Evolutionary conservation across 2,329 filamentous ascomycete species (phyloP).

Genomic region (Biscogniauxia mediterranea): DNA sequence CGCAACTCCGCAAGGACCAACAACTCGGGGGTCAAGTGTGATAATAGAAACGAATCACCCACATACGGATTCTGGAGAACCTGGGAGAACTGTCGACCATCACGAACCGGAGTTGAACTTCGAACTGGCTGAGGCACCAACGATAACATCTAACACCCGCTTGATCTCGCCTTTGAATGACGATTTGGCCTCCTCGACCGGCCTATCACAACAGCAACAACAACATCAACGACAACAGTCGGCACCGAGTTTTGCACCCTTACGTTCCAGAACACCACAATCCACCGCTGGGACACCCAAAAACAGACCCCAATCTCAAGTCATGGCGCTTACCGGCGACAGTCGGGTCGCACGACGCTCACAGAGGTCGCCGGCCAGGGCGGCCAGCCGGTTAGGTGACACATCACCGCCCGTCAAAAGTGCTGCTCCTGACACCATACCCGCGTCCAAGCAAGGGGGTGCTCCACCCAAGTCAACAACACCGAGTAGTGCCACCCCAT

Average conservation of each 20-base stretch:
- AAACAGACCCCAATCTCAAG: constrained; percentile 25
- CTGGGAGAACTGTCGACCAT: constrained; percentile 13
- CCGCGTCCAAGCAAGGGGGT: constrained; percentile 29
- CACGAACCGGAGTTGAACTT: constrained; percentile 22
- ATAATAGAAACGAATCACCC: constrained; percentile 9
- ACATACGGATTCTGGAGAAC: constrained; percentile 9
- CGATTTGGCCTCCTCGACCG: constrained; percentile 9
- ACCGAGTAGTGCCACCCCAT: constrained; percentile 36
- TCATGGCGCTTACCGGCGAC: constrained; percentile 45
- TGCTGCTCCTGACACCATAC: constrained; percentile 31
- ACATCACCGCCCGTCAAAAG: constrained; percentile 26
- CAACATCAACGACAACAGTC: constrained; percentile 31
- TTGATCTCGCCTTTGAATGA: constrained; percentile 9
- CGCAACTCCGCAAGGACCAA: constrained; percentile 8
- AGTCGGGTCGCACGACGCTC: constrained; percentile 29
- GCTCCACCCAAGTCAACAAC: constrained; percentile 28
- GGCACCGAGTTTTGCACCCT: constrained; percentile 17
- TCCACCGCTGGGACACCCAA: constrained; percentile 16
- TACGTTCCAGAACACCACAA: constrained; percentile 13
- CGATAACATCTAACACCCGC: constrained; percentile 15
- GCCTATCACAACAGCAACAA: constrained; percentile 27
- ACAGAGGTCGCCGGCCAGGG: constrained; percentile 29
- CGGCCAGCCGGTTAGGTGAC: constrained; percentile 35
- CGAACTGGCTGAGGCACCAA: constrained; percentile 20
- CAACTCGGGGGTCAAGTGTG: constrained; percentile 13